Percentiles rank a stretch among this genome's conserved stretches.
Conservation (phyloP, 2,329 filamentous ascomycete genomes). For the Aspergillus flavus region DNA sequence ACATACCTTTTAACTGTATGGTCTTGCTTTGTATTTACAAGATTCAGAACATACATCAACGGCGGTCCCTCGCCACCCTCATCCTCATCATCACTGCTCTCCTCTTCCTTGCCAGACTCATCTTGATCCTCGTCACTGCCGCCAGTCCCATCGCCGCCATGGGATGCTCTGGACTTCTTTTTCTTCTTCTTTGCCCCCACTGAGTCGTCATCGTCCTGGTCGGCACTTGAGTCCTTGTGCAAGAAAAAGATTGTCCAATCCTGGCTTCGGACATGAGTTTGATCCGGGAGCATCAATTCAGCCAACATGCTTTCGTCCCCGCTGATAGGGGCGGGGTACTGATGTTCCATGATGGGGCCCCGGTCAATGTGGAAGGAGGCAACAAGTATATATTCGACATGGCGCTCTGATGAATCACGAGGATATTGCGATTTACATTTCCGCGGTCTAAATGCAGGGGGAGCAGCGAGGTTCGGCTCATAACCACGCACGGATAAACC, state of each 20-base stretch:
- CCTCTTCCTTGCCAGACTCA: slow-evolving; percentile 43
- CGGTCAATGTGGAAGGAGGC: slow-evolving; percentile 97
- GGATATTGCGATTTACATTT: slow-evolving; percentile 75
- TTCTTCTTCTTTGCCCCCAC: slow-evolving; percentile 49
- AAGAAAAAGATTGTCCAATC: slow-evolving; percentile 99
- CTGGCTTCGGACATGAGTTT: slow-evolving; percentile 90
- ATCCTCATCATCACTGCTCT: slow-evolving; percentile 61
- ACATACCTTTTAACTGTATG: slow-evolving; percentile 74
- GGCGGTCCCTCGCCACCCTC: slow-evolving; percentile 81
- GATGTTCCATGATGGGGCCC: slow-evolving; percentile 96
- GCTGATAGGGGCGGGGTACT: slow-evolving; percentile 91
- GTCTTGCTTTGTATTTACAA: slow-evolving; percentile 98
- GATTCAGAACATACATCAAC: slow-evolving; percentile 92
- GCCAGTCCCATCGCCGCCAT: slow-evolving; percentile 50
- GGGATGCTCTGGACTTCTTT: slow-evolving; percentile 49
- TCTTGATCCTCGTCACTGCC: slow-evolving; percentile 54
- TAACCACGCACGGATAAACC: slow-evolving; percentile 42
- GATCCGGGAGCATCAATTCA: slow-evolving; percentile 96
- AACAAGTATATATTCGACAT: slow-evolving; percentile 98
- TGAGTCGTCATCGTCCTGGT: slow-evolving; percentile 75
- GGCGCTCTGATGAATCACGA: slow-evolving; percentile 74
- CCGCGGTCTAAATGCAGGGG: slow-evolving; percentile 44
- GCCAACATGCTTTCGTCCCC: slow-evolving; percentile 98
- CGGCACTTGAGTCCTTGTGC: slow-evolving; percentile 87
- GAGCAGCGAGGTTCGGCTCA: slow-evolving; percentile 39